Evolutionary conservation across 2,329 filamentous ascomycete species (phyloP).

Genomic region (Beauveria caledonica): DNA sequence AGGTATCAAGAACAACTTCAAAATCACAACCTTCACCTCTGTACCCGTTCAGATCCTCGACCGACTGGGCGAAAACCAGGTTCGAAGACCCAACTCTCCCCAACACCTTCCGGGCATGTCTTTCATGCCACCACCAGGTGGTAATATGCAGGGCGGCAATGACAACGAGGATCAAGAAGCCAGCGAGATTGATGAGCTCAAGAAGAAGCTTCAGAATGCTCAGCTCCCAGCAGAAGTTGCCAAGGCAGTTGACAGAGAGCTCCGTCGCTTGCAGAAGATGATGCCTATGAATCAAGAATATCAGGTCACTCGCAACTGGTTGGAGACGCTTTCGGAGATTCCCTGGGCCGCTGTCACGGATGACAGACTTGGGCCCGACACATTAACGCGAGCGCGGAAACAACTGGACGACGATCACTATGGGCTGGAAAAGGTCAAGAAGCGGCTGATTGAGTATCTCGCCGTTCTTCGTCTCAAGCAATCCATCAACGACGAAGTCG

Average conservation of each 20-base stretch:
- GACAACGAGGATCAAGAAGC: conserved; percentile 67
- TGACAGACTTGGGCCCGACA: conserved; percentile 76
- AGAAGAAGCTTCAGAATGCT: conserved; percentile 77
- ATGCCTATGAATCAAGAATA: conserved; percentile 94
- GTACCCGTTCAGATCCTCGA: conserved; percentile 55
- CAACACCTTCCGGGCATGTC: conserved; percentile 33
- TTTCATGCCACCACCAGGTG: conserved; percentile 24
- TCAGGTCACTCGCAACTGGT: conserved; percentile 83
- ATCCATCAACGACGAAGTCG: conserved; percentile 73
- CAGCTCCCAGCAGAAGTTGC: conserved; percentile 74
- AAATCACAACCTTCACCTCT: conserved; percentile 69
- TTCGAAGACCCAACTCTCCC: conserved; percentile 22
- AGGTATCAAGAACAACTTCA: conserved; percentile 78
- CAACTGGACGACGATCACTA: conserved; percentile 96
- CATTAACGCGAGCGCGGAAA: conserved; percentile 68
- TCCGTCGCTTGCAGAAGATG: conserved; percentile 89
- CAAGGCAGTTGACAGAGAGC: conserved; percentile 83
- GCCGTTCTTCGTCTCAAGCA: conserved; percentile 96
- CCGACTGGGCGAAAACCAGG: conserved; percentile 36
- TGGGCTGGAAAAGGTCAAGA: conserved; percentile 94
- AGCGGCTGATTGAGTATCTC: conserved; percentile 86
- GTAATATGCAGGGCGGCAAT: conserved; percentile 34
- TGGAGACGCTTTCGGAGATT: conserved; percentile 89
- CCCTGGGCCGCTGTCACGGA: conserved; percentile 83
- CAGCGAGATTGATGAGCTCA: conserved; percentile 85